These are phyloP conservation scores for Cryptococcus sp. DNA, from an alignment of 1,284 basidiomycete species.

Conservation along the genomic window DNA sequence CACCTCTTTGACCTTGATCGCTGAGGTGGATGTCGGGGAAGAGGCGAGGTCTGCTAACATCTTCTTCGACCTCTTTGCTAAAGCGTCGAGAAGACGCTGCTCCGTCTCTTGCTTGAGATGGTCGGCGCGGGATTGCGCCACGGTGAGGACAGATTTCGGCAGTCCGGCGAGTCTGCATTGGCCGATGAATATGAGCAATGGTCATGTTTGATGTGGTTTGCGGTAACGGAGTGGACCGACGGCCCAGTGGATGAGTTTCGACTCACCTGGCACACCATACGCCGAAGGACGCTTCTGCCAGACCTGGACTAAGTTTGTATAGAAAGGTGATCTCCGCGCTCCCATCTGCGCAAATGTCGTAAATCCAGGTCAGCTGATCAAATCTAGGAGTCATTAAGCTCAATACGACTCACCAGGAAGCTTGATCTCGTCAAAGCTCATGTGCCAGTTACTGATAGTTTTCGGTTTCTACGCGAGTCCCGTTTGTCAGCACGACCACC, in stretches of 20 bases:
- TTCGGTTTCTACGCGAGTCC: constrained; percentile 23
- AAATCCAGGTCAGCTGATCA: constrained; percentile 12
- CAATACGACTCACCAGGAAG: constrained; percentile 24
- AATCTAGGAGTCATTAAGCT: too few relatives aligned
- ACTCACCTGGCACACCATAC: constrained; percentile 75
- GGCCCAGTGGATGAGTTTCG: neutral
- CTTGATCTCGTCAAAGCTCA: constrained; percentile 67
- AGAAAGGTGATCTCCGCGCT: constrained; percentile 78
- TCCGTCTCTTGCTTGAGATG: constrained; percentile 58
- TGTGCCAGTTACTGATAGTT: constrained; percentile 72
- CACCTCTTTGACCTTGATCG: neutral
- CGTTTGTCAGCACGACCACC: neutral
- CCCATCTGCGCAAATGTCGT: constrained; percentile 61
- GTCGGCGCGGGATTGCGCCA: constrained; percentile 62
- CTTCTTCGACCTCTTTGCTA: constrained; percentile 19
- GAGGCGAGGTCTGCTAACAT: constrained; percentile 17
- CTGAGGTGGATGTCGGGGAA: neutral
- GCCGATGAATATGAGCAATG: neutral
- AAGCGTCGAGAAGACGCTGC: constrained; percentile 17
- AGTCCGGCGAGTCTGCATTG: constrained; percentile 66
- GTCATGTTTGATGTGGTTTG: neutral
- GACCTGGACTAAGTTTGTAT: constrained; percentile 70
- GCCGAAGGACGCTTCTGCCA: constrained; percentile 80
- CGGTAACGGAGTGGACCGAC: neutral
- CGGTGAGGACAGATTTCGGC: constrained; percentile 65